Conservation (phyloP, 1,284 basidiomycete genomes). For the Ceratobasidium papillatum region DNA sequence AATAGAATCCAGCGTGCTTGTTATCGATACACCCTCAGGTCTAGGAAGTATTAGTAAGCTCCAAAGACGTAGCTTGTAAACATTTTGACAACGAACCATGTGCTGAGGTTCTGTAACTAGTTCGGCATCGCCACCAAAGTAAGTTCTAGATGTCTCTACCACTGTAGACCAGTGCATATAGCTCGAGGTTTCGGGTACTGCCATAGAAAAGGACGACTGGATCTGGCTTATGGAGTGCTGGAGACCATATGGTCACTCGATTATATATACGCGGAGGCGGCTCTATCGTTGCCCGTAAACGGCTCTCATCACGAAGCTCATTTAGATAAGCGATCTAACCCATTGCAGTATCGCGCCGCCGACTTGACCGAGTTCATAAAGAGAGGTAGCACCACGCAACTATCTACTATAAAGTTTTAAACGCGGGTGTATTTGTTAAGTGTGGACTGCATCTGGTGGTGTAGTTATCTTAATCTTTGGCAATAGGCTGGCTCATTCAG, state of each 20-base stretch:
- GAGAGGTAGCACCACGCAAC: too few species aligned
- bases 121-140: not conserved
- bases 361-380: not conserved
- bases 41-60: not conserved
- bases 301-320: slow-evolving; percentile 12
- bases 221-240: not conserved
- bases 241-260: not conserved
- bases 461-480: too few species aligned
- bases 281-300: not conserved
- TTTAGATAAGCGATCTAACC: not conserved
- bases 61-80: not conserved
- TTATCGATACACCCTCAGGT: not conserved
- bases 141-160: not conserved
- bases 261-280: not conserved
- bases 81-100: not conserved
- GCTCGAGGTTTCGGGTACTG: not conserved
- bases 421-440: too few species aligned
- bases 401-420: too few species aligned
- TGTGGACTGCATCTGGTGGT: too few species aligned
- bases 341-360: not conserved
- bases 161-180: not conserved
- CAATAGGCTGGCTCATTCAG: too few species aligned
- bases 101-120: not conserved
- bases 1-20: not conserved
- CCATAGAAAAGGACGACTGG: too few species aligned